These are phyloP conservation scores for Triticum timopheevii DNA, from an alignment of 176 grass and related monocot species.

Conservation along the genomic window DNA sequence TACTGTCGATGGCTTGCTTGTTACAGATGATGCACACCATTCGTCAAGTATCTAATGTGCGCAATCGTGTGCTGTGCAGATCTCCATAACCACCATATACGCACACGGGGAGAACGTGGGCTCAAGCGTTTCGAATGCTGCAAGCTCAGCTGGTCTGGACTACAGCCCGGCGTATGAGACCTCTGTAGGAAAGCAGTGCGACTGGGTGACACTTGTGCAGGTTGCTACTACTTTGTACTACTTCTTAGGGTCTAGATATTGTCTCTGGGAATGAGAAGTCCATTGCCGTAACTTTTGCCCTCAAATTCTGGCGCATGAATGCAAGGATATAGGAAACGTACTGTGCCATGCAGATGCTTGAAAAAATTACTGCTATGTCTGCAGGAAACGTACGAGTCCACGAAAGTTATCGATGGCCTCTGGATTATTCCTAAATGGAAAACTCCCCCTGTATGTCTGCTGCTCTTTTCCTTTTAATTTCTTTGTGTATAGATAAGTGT, in stretches of 20 bases:
- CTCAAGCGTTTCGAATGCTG: conserved; percentile 45
- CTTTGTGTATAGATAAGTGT: neutral
- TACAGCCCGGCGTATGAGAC: conserved; percentile 70
- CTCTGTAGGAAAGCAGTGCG: conserved; percentile 59
- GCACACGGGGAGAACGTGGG: conserved; percentile 56
- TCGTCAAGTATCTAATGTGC: neutral
- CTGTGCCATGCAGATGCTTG: neutral
- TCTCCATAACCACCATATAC: conserved; percentile 66
- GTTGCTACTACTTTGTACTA: neutral
- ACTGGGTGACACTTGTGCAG: conserved; percentile 72
- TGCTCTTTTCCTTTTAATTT: neutral
- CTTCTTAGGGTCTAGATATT: neutral
- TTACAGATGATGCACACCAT: neutral
- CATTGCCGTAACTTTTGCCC: neutral
- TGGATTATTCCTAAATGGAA: conserved; percentile 97
- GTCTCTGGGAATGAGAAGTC: neutral
- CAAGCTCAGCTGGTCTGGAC: conserved; percentile 56
- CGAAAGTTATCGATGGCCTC: conserved; percentile 66
- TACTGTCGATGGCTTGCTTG: neutral
- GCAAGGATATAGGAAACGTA: too few relatives aligned
- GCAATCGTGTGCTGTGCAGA: conserved; percentile 31
- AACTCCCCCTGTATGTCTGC: conserved; percentile 60
- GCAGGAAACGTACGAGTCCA: conserved; percentile 69
- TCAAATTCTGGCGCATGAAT: too few relatives aligned
- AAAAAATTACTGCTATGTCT: conserved; percentile 15